These are phyloP conservation scores for Anisogramma anomala DNA, from an alignment of 2,329 filamentous ascomycete species.

Conservation along the genomic window DNA sequence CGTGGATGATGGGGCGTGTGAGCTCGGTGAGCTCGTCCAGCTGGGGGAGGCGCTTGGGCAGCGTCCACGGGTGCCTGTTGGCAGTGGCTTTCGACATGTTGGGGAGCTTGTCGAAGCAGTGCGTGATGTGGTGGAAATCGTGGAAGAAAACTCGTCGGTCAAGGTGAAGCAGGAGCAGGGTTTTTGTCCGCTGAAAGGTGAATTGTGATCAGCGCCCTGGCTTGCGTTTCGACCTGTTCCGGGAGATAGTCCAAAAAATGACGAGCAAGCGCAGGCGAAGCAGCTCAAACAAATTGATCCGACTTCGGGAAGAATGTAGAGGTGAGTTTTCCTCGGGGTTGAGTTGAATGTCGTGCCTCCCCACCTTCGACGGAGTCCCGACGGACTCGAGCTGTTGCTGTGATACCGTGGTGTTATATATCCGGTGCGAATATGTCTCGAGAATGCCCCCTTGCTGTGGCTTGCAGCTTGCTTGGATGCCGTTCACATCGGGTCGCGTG, in stretches of 20 bases:
- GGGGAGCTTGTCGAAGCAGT: constrained; percentile 17
- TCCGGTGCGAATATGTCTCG: background rate
- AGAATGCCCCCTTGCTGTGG: background rate
- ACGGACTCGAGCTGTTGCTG: background rate
- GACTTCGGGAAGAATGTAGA: too few species aligned
- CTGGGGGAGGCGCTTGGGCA: constrained; percentile 14
- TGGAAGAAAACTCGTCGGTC: background rate
- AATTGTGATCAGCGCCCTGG: background rate
- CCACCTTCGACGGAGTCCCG: background rate
- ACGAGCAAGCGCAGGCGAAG: background rate
- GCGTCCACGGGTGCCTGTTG: constrained; percentile 17
- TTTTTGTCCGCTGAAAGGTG: background rate
- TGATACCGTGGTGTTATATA: background rate
- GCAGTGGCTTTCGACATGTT: constrained; percentile 23
- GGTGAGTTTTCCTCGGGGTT: too few species aligned
- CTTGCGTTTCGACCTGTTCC: too few species aligned
- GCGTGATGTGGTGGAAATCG: background rate
- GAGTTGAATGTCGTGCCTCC: too few species aligned
- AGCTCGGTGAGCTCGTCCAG: constrained; percentile 27
- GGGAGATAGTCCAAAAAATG: background rate
- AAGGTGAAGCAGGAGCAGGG: background rate
- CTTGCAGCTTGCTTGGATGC: constrained; percentile 6
- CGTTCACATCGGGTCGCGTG: background rate
- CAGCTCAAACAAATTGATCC: background rate
- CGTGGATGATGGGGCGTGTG: constrained; percentile 29